Conservation (phyloP, 176 grass and related monocot genomes). For the Dactylis glomerata region DNA sequence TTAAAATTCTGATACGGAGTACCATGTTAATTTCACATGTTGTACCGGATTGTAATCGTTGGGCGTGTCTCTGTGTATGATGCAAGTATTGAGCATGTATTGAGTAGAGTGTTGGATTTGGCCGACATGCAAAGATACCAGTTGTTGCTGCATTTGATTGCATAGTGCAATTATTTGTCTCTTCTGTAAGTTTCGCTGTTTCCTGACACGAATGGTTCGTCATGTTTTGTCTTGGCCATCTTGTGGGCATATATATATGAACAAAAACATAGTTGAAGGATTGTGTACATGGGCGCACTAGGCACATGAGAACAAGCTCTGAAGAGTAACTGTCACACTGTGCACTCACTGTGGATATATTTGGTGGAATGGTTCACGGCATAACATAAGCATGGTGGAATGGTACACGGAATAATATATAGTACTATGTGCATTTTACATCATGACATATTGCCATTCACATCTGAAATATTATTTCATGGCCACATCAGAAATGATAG, state of each 20-base stretch:
- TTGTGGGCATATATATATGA: slow-evolving; percentile 31
- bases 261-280: not conserved
- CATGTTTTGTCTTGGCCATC: slow-evolving; percentile 27
- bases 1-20: not conserved
- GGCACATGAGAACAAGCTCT: not conserved
- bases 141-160: slow-evolving; percentile 10
- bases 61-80: not conserved
- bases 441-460: not conserved
- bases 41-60: slow-evolving; percentile 12
- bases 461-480: slow-evolving; percentile 33
- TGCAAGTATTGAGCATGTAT: not conserved
- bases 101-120: slow-evolving; percentile 1
- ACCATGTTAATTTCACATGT: not conserved
- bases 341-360: not conserved
- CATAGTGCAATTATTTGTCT: slow-evolving; percentile 10
- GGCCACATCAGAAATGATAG: not conserved
- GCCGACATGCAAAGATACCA: slow-evolving; percentile 28
- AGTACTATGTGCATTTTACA: not conserved
- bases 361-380: not conserved
- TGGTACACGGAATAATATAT: not conserved
- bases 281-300: not conserved
- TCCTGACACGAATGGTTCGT: slow-evolving; percentile 25
- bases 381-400: too few relatives aligned
- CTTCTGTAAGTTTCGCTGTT: slow-evolving; percentile 37
- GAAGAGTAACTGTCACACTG: not conserved